Evolutionary conservation across 768 basidiomycete species (phyloP), one percentile per base, ranked within the genome.

Genomic region (Nevesoporus exiguus): DNA sequence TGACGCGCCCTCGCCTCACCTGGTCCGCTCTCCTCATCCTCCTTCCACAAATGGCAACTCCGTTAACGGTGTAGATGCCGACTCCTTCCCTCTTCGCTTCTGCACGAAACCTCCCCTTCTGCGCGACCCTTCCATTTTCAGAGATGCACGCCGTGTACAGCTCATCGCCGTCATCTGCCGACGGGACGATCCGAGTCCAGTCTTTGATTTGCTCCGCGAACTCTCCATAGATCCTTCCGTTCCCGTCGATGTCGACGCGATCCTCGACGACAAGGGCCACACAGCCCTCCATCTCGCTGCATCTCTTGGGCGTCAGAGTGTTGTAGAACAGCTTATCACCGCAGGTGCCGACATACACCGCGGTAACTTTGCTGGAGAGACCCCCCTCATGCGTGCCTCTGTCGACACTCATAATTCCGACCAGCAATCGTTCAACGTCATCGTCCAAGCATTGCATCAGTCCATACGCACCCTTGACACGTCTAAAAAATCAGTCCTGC

Each of bases 311-410:
- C 81, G 90, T 21, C 78, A 82, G 46, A 75, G 78, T 24, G 83
- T 80, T 31, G 80, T 91, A 17, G 80, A 83, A 24, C 81, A 84
- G 10, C 79, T 99, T 33, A 78, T 98, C 54, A 73, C 74, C 2
- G 76, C 78, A 43, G 93, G 94, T 29, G 93, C 95, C 2, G 95
- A 98, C 68, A 76, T 93, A 15, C 83, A 93, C 62, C 82, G 93
- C 8, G 97, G 97, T 2, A 98, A 98, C 72, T 87, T 86, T 66
- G 82, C 88, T 5, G 95, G 97, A 43, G 97, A 99, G 71, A 98
- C 96, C 0, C 87, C 97, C 2, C 81, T 99, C 29, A 91, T 97
- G 27, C 88, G 96, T 37, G 89, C 95, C 6, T 88, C 92, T 54
- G 80, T 98, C 54, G 86, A 95, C 9, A 93, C 91, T 22, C 86